Percentiles rank a stretch among this genome's conserved stretches.
These are phyloP conservation scores for Malus hybrid DNA, from an alignment of 331 rosid genomes.

Conservation along the genomic window DNA sequence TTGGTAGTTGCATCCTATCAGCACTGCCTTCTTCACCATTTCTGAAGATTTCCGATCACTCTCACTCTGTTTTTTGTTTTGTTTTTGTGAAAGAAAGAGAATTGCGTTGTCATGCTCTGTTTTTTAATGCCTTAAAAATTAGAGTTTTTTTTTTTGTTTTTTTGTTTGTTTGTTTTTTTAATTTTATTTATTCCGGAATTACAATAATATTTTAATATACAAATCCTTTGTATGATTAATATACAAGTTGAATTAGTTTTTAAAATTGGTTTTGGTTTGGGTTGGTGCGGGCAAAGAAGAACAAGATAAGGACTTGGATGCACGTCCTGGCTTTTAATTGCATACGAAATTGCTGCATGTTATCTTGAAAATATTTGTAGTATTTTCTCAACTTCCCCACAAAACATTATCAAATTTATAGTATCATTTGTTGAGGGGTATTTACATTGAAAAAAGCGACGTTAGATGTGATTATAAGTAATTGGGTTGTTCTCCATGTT, in stretches of 20 bases:
- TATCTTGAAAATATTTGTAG: too few relatives aligned
- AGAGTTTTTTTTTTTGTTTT: too few relatives aligned
- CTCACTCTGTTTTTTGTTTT: neutral
- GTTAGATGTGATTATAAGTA: too few relatives aligned
- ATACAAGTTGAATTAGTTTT: neutral
- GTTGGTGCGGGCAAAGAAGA: neutral
- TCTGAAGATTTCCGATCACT: neutral
- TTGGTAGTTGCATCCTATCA: conserved; percentile 76
- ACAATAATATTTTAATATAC: neutral
- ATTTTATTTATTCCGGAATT: neutral
- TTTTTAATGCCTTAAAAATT: neutral
- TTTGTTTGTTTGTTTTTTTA: too few relatives aligned
- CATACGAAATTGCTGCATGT: too few relatives aligned
- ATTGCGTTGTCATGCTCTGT: neutral
- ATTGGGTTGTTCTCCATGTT: too few relatives aligned
- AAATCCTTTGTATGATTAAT: too few relatives aligned
- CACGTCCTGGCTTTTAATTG: neutral
- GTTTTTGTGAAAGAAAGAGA: too few relatives aligned
- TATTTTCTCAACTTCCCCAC: too few relatives aligned
- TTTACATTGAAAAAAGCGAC: too few relatives aligned
- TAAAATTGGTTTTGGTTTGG: neutral
- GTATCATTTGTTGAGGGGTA: too few relatives aligned
- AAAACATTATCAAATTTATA: too few relatives aligned
- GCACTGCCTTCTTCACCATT: conserved; percentile 68
- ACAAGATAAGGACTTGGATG: neutral